Evolutionary conservation across 2,329 filamentous ascomycete genomes (phyloP), one percentile per base, ranked within the genome.

Genomic region (Orbilia blumenaviensis): DNA sequence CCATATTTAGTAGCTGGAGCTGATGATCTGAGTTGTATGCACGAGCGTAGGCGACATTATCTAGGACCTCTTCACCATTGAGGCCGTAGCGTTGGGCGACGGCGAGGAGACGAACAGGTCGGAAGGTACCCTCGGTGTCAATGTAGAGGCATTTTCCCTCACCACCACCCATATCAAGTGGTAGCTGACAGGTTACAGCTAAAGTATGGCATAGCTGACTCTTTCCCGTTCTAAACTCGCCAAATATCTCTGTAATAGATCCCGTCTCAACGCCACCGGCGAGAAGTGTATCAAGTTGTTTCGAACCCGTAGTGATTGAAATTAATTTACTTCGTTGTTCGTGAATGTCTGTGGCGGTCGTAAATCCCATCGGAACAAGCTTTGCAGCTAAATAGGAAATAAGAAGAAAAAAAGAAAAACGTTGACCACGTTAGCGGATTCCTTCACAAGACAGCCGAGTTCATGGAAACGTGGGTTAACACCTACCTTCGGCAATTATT

Each of bases 1-100:
- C 96, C 83, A 98, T 94, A 81, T 95, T 95, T 77, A 99, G 89
- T 6, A 99, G 87, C 82, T 97, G 93, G 60, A 99, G 88, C 83
- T 99, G 95, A 83, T 99, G 95, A 79, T 99, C 95, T 0, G 94
- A 98, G 83, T 99, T 99, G 86, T 99, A 99, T 8, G 95, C 95
- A 75, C 95, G 91, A 58, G 96, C 96, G 83, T 99, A 99, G 2
- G 96, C 96, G 68, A 99, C 94, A 80, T 99, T 99, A 85, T 99
- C 96, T 7, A 99, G 87, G 0, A 99, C 95, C 83, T 99, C 96
- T 84, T 99, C 95, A 18, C 95, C 95, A 2, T 93, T 96, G 1
- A 99, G 87, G 0, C 96, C 96, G 81, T 94, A 99, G 66, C 95
- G 89, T 81, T 97, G 95, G 48, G 95, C 96, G 3, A 98, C 95